Percentiles rank a stretch among this genome's conserved stretches.
phyloP scores from a whole-genome alignment of 768 basidiomycete species.

The Trichaptum fuscoviolaceum region DNA sequence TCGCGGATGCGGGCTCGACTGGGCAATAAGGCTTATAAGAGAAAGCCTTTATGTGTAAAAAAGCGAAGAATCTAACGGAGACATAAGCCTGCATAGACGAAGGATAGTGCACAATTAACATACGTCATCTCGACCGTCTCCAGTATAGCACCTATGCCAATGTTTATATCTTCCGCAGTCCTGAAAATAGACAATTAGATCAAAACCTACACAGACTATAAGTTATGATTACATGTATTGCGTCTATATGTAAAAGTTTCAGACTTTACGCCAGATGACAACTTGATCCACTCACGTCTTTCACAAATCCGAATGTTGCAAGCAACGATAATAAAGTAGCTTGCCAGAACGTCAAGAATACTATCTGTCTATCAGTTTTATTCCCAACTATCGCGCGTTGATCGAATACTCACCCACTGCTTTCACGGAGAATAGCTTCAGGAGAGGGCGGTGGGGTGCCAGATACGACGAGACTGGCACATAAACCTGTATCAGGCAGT shows the following conservation, averaged over 20 bases:
- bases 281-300: constrained; percentile 40
- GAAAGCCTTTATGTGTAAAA: constrained; percentile 70
- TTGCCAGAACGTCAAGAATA: constrained; percentile 79
- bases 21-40: constrained; percentile 58
- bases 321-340: constrained; percentile 54
- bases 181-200: constrained; percentile 52
- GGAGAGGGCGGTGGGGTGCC: constrained; percentile 52
- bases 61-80: constrained; percentile 54
- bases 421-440: constrained; percentile 70
- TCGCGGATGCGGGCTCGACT: constrained; percentile 20
- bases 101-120: constrained; percentile 20
- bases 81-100: background rate
- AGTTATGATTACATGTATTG: constrained; percentile 13
- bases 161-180: constrained; percentile 70
- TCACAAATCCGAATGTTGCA: constrained; percentile 53
- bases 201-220: background rate
- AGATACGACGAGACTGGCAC: constrained; percentile 49
- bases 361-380: constrained; percentile 22
- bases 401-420: constrained; percentile 48
- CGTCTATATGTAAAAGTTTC: background rate
- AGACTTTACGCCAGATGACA: background rate
- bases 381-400: background rate
- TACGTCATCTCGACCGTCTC: constrained; percentile 77
- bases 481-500: constrained; percentile 70
- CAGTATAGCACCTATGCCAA: constrained; percentile 61